Base-by-base conservation (phyloP, 208 protist genomes). In the Angomonas ambiguus region DNA sequence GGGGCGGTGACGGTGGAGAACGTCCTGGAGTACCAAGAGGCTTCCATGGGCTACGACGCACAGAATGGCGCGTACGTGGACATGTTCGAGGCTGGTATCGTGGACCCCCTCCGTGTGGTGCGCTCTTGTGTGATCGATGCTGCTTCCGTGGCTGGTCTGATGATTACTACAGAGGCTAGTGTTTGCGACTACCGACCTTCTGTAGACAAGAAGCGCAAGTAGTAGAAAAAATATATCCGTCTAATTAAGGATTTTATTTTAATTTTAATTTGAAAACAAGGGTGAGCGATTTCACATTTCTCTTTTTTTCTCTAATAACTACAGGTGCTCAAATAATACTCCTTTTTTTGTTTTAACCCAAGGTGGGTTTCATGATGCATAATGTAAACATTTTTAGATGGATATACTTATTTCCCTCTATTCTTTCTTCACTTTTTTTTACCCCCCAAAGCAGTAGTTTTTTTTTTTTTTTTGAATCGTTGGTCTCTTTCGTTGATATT, bases 21-120 rank as follows among this genome's bases (percentile, higher is more conserved):
- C 71, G 83, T 99, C 5, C 67, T 99, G 22, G 80, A 79, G 2
- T 76, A 76, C 60, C 71, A 74, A 33, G 92, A 99, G 66, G 61
- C 67, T 0, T 78, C 78, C 41, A 90, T 94, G 59, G 98, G 98
- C 69, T 99, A 97, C 82, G 93, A 99, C 75, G 97, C 97, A 0
- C 83, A 94, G 66, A 98, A 79, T 10, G 87, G 84, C 53, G 72
- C 98, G 72, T 99, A 98, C 76, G 86, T 90, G 60, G 92, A 99
- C 79, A 99, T 99, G 97, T 93, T 99, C 68, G 70, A 96, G 57
- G 86, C 81, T 3, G 99, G 99, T 69, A 99, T 99, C 75, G 97
- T 99, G 69, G 98, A 99, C 82, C 99, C 99, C 49, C 98, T 98
- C 75, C 99, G 99, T 86, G 99, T 99, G 24, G 98, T 99, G 35